These are phyloP conservation scores for Dactylellina leptospora DNA, from an alignment of 2,329 filamentous ascomycete species.

Conservation along the genomic window DNA sequence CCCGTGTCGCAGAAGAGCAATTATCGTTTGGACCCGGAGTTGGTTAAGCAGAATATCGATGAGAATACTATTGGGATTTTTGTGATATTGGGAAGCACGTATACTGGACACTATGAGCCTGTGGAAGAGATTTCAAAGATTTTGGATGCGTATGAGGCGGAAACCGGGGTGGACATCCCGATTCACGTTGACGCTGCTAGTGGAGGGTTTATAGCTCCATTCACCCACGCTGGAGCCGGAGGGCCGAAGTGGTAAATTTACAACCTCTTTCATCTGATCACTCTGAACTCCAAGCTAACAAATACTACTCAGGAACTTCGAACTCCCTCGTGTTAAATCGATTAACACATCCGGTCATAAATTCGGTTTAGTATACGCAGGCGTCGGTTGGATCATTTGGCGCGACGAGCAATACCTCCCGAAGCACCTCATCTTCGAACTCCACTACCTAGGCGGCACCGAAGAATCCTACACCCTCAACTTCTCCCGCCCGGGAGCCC, in stretches of 20 bases:
- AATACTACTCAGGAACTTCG: constrained; percentile 64
- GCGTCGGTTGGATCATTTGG: constrained; percentile 77
- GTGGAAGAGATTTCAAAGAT: constrained; percentile 74
- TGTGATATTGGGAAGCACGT: constrained; percentile 75
- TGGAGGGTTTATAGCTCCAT: constrained; percentile 71
- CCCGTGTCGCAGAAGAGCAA: constrained; percentile 70
- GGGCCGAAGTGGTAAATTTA: constrained; percentile 65
- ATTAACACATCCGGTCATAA: constrained; percentile 74
- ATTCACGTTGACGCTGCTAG: constrained; percentile 73
- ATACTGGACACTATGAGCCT: constrained; percentile 76
- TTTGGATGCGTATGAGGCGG: constrained; percentile 70
- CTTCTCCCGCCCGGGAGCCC: constrained; percentile 75
- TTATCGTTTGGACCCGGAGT: constrained; percentile 70
- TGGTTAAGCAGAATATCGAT: constrained; percentile 73
- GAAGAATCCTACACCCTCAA: constrained; percentile 76
- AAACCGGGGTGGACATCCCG: constrained; percentile 72
- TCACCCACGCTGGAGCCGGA: constrained; percentile 63
- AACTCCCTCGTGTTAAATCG: constrained; percentile 67
- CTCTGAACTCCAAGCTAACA: constrained; percentile 35
- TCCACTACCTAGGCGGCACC: constrained; percentile 76
- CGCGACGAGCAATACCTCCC: constrained; percentile 72
- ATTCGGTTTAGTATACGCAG: constrained; percentile 72
- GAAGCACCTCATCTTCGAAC: constrained; percentile 74
- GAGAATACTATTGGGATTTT: constrained; percentile 82
- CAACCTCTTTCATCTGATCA: constrained; percentile 7